Base-by-base conservation (phyloP, 2,329 filamentous ascomycete species). In the Fusarium sacchari region DNA sequence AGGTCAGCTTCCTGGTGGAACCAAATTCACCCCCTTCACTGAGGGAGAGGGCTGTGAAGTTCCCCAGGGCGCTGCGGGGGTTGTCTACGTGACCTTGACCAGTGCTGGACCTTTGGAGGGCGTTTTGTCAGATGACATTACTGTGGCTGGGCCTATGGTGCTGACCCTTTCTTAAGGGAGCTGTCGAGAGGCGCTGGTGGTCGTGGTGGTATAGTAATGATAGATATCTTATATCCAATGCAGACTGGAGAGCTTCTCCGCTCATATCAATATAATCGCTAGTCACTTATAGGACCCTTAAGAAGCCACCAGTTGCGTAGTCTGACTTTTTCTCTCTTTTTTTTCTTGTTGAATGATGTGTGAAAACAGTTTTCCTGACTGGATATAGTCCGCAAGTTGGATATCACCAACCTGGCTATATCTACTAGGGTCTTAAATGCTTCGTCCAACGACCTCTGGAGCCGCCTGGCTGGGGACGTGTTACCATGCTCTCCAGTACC, bases 11-110 rank as follows among this genome's bases (percentile, higher is more conserved):
- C 84, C 88, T 44, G 88, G 89, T 61, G 90, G 89, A 75, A 90
- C 89, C 43, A 84, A 84, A 62, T 94, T 93, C 81, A 84, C 86
- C 1, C 72, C 85, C 32, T 90, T 93, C 79, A 83, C 85, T 44
- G 78, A 80, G 60, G 82, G 85, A 46, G 84, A 84, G 7, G 85
- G 85, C 46, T 94, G 92, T 80, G 82, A 84, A 50, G 86, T 93
- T 32, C 92, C 92, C 20, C 86, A 89, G 77, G 87, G 87, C 77
- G 82, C 93, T 47, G 84, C 86, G 14, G 92, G 92, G 52, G 84
- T 93, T 72, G 88, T 89, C 56, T 94, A 93, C 82, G 86, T 94
- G 77, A 90, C 90, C 77, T 85, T 94, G 74, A 89, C 91, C 62
- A 92, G 80, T 76, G 79, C 80, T 36, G 84, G 82, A 5, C 88